Evolutionary conservation across 805 yeast species (phyloP), one percentile per base, ranked within the genome.

Genomic region (Yamadazyma phyllophila): DNA sequence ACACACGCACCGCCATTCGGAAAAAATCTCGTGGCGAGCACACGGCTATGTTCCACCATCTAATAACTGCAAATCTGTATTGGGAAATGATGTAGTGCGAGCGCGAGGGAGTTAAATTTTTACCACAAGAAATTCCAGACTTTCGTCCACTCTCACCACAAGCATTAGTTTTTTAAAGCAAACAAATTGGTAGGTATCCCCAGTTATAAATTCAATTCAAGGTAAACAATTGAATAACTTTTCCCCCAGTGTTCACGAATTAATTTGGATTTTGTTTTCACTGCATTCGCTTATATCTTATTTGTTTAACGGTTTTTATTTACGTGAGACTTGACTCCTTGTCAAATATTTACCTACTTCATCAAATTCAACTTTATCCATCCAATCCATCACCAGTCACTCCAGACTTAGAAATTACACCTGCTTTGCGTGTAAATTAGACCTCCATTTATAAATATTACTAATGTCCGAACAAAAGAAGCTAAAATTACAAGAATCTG

Each of bases 401-500:
- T 6, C 24, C 24, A 20, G 24, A 20, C 24, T 20, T 20, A 20
- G 24, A 20, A 20, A 20, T 20, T 20, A 20, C 24, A 20, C 24
- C 24, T 20, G 24, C 6, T 20, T 20, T 3, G 6, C 24, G 24
- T 20, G 24, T 20, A 20, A 20, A 20, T 20, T 20, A 20, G 24
- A 20, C 3, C 24, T 6, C 24, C 24, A 4, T 4, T 20, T 20
- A 20, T 6, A 20, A 29, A 29, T 29, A 29, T 11, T 29, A n/a
- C 13, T 29, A 29, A 51, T 51, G 55, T 47, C 51, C 13, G 55
- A 51, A 43, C 53, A 46, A n/a, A 57, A 56, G 39, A 52, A 48
- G 39, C 49, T 48, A 48, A 52, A 53, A 41, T 62, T 72, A 48
- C 74, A 77, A 53, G 70, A 67, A 54, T 62, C 81, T 8, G 95